Evolutionary conservation across 805 yeast species (phyloP).

Genomic region (Ogataea henricii): DNA sequence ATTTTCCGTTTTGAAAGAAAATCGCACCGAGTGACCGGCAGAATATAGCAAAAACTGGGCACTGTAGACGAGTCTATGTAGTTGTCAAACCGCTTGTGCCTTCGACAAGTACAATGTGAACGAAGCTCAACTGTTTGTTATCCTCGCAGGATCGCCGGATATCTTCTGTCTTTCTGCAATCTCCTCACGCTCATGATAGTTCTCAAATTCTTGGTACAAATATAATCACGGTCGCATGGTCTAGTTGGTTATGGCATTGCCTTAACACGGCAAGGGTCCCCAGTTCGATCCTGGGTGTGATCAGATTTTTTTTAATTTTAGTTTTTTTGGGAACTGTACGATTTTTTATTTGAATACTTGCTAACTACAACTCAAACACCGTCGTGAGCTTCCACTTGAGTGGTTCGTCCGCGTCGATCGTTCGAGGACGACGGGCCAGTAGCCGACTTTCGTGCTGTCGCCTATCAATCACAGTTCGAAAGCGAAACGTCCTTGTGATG

Average conservation of each 20-base stretch:
- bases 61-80: too few species aligned
- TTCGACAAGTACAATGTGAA: too few species aligned
- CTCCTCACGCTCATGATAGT: neutral
- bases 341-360: neutral
- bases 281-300: slow-evolving; percentile 99
- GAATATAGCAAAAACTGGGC: too few species aligned
- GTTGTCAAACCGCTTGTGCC: too few species aligned
- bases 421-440: neutral
- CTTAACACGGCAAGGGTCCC: slow-evolving; percentile 99
- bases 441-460: slow-evolving; percentile 25
- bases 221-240: slow-evolving; percentile 61
- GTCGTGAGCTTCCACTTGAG: slow-evolving; percentile 33
- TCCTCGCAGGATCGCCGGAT: neutral
- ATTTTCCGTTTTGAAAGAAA: slow-evolving; percentile 3
- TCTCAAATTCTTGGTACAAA: neutral
- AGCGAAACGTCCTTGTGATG: slow-evolving; percentile 33
- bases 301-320: slow-evolving; percentile 50
- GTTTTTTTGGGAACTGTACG: neutral
- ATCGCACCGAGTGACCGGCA: too few species aligned
- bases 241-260: slow-evolving; percentile 99
- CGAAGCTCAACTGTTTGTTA: neutral
- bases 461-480: slow-evolving; percentile 30
- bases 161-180: neutral
- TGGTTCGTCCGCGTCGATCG: slow-evolving; percentile 19
- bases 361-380: slow-evolving; percentile 10